Conservation (phyloP, 768 basidiomycete genomes). For the Leccinum variicolor region DNA sequence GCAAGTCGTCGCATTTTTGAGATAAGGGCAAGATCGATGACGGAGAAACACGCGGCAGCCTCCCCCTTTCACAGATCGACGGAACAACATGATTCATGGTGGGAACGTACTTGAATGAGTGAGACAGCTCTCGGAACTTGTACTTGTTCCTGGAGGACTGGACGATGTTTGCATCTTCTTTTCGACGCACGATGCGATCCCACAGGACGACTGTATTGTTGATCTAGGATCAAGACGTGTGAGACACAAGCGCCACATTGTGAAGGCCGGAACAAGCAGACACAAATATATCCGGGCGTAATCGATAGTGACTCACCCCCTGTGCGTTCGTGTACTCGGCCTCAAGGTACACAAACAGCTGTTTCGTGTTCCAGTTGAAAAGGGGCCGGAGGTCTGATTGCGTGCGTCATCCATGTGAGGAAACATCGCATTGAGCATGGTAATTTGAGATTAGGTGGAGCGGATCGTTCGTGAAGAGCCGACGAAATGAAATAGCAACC, state of each 20-base stretch:
- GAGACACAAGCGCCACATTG: constrained; percentile 11
- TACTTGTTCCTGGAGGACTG: constrained; percentile 70
- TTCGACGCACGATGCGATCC: constrained; percentile 87
- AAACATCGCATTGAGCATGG: constrained; percentile 7
- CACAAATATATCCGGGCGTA: constrained; percentile 1
- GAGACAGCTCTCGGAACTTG: constrained; percentile 69
- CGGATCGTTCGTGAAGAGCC: constrained; percentile 7
- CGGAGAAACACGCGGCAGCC: constrained; percentile 18
- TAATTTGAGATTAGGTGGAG: constrained; percentile 15
- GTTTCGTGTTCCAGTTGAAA: constrained; percentile 97
- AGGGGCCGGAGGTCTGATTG: constrained; percentile 70
- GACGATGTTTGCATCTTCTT: constrained; percentile 64
- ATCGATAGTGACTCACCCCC: constrained; percentile 51
- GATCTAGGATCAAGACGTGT: constrained; percentile 37
- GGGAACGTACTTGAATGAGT: constrained; percentile 67
- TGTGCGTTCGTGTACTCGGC: constrained; percentile 76
- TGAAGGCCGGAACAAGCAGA: constrained; percentile 12
- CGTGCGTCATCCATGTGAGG: not conserved
- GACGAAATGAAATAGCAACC: constrained; percentile 26
- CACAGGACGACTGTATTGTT: constrained; percentile 83
- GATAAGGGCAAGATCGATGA: constrained; percentile 16
- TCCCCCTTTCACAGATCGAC: constrained; percentile 1
- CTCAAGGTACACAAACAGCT: constrained; percentile 81
- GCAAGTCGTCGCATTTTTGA: not conserved
- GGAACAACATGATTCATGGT: not conserved